A percentile compares a stretch with the other conserved stretches of the same genome.
These are phyloP conservation scores for Geranium rotundifolium DNA, from an alignment of 345 rosid genomes.

Conservation along the genomic window DNA sequence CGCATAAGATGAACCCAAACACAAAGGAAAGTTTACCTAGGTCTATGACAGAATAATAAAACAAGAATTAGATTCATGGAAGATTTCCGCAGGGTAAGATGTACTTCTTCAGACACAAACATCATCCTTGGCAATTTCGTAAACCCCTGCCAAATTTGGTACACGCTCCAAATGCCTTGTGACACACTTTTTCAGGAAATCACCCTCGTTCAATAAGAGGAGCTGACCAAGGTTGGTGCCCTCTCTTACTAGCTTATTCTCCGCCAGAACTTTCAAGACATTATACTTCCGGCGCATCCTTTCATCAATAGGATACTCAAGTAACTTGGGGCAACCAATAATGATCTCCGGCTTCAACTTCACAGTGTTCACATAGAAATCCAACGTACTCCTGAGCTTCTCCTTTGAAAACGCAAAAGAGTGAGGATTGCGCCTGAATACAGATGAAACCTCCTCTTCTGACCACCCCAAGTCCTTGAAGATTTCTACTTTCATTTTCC, in stretches of 20 bases:
- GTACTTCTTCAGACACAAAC: not conserved
- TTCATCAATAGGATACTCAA: not conserved
- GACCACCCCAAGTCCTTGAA: constrained; percentile 5
- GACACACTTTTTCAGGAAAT: not conserved
- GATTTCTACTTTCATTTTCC: constrained; percentile 1
- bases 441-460: not conserved
- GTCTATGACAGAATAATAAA: too few relatives aligned
- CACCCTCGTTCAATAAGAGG: not conserved
- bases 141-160: not conserved
- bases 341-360: not conserved
- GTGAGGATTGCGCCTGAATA: constrained; percentile 19
- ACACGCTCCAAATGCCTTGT: not conserved
- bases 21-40: too few relatives aligned
- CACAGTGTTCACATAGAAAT: not conserved
- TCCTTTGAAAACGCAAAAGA: constrained; percentile 19
- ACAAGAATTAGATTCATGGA: too few relatives aligned
- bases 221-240: not conserved
- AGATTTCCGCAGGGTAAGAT: constrained; percentile 7
- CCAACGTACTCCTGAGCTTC: constrained; percentile 12
- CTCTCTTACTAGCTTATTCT: not conserved
- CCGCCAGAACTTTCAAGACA: not conserved
- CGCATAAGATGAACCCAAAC: too few relatives aligned
- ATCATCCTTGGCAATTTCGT: not conserved
- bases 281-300: not conserved
- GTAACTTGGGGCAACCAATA: not conserved